Evolutionary conservation across 2,329 filamentous ascomycete genomes (phyloP).

Genomic region (Cercospora nicotianae): DNA sequence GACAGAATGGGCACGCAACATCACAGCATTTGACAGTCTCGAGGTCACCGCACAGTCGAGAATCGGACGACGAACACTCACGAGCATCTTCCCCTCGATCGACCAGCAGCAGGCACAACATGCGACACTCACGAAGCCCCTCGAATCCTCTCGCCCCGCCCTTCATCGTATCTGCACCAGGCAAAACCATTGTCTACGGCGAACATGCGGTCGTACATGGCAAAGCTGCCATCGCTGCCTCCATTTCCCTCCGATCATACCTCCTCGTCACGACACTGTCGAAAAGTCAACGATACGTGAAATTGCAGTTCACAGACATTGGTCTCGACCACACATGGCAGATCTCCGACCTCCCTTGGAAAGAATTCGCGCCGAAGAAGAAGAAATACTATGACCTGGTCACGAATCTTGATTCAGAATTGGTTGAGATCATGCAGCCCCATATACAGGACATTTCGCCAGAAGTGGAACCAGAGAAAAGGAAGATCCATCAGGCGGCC

Average conservation of each 20-base stretch:
- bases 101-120: neutral
- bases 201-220: slow-evolving; percentile 98
- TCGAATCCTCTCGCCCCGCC: slow-evolving; percentile 70
- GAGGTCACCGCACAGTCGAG: slow-evolving; percentile 4
- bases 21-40: neutral
- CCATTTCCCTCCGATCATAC: slow-evolving; percentile 93
- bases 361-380: slow-evolving; percentile 80
- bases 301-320: slow-evolving; percentile 87
- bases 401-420: slow-evolving; percentile 77
- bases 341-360: slow-evolving; percentile 89
- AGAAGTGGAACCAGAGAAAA: slow-evolving; percentile 61
- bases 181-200: slow-evolving; percentile 97
- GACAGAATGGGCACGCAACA: neutral
- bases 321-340: slow-evolving; percentile 89
- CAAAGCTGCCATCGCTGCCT: slow-evolving; percentile 92
- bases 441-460: slow-evolving; percentile 72
- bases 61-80: slow-evolving; percentile 12
- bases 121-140: slow-evolving; percentile 28
- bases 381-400: slow-evolving; percentile 88
- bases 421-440: slow-evolving; percentile 77
- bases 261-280: slow-evolving; percentile 92
- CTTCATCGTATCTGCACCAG: slow-evolving; percentile 97
- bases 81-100: slow-evolving; percentile 2
- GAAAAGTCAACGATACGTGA: slow-evolving; percentile 85
- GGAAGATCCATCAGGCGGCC: slow-evolving; percentile 81